Evolutionary conservation across 2,329 filamentous ascomycete genomes (phyloP), one percentile per base, ranked within the genome.

Genomic region (Ceratocystis papillata): DNA sequence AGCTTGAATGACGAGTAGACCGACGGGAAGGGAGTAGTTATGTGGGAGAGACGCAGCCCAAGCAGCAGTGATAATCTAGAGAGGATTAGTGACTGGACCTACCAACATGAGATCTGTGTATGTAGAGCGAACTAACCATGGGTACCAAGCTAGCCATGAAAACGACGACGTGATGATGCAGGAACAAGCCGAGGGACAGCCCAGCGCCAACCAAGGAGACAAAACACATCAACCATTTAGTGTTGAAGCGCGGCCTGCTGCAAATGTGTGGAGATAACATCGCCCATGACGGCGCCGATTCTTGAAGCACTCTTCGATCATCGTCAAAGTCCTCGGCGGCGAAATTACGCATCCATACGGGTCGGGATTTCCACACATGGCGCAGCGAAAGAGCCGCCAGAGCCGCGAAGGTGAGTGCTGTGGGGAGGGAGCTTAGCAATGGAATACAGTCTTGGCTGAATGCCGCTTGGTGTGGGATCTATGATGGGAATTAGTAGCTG

Each of bases 1-100:
- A 20, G 72, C 41, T 64, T 76, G 71, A 20, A 74, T 68, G n/a
- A 73, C 67, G 22, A 78, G 64, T 41, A 76, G 71, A 15, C 62
- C 65, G 25, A 60, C 25, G 5, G 65, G 65, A 53, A 59, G 37
- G 10, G 45, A 48, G 20, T 33, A 57, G 50, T 64, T 20, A 17
- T 20, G 33, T 8, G 62, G 30, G n/a, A 53, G 30, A 48, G 46
- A 46, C 22, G 17, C 44, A 5, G 62, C 30, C 62, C 62, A 63
- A 3, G 28, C 6, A 12, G 62, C 62, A 7, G 62, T 63, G 10
- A 64, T 30, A 50, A 64, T 8, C 63, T 64, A 30, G 50, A 30
- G n/a, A 30, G 15, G 1, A 20, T 37, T 20, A 28, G 50, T 25
- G 37, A 2, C 37, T 41, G 10, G 37, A 41, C 37, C 37, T 41